Conservation (phyloP, 1,284 basidiomycete genomes). For the Tranzscheliella williamsii region DNA sequence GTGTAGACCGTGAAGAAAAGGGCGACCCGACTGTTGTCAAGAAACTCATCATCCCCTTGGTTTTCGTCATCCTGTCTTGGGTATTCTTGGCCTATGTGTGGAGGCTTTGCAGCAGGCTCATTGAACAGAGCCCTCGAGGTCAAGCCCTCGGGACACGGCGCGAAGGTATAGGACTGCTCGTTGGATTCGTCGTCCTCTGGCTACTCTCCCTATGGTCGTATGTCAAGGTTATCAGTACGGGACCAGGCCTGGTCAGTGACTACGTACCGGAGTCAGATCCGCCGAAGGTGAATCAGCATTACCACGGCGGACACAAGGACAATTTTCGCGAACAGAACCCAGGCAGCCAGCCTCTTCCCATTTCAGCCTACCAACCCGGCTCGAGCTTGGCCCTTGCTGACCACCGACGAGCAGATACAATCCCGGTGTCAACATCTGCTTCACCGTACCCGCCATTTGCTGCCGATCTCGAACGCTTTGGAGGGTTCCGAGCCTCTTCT, state of each 20-base stretch:
- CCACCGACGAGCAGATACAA: no score
- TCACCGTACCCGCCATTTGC: conserved; percentile 19
- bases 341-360: no score
- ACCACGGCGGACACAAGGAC: background rate
- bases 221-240: conserved; percentile 35
- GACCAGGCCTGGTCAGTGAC: conserved; percentile 52
- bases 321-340: no score
- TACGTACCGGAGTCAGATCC: conserved; percentile 27
- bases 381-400: no score
- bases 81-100: conserved; percentile 50
- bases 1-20: conserved; percentile 11
- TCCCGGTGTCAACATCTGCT: background rate
- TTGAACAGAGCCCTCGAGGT: conserved; percentile 25
- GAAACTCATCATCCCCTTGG: conserved; percentile 43
- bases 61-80: conserved; percentile 46
- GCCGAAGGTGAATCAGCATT: conserved; percentile 1
- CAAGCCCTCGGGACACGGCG: conserved; percentile 18
- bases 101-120: conserved; percentile 39
- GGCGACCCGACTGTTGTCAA: conserved; percentile 28
- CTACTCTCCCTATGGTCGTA: conserved; percentile 53
- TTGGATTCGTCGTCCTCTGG: conserved; percentile 47
- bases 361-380: no score
- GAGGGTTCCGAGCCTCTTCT: conserved; percentile 17
- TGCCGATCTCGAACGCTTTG: conserved; percentile 23
- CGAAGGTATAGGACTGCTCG: conserved; percentile 45